Evolutionary conservation across 257 asterid species (phyloP), one percentile per base, ranked within the genome.

Genomic region (Datura wrightii): DNA sequence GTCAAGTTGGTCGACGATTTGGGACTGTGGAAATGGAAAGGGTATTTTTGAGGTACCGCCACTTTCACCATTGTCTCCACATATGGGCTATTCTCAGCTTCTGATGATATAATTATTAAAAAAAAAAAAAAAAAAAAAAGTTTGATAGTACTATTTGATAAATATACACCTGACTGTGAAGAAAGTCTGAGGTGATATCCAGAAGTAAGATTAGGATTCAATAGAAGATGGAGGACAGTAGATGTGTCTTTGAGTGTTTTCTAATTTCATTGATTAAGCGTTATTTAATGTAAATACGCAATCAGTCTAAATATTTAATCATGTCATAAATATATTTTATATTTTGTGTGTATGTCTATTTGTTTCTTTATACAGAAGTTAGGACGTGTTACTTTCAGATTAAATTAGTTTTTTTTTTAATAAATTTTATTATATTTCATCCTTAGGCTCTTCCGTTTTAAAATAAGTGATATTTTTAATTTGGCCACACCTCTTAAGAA

Each of bases 21-120:
- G 97, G 99, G 97, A 92, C 76, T 34, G 87, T n/a, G 95, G 90
- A 1, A 95, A 94, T 19, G 94, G 65, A 74, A 90, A 90, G 80
- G 97, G 99, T 36, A 93, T 96, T n/a, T 96, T 94, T 78, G 98
- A 94, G 62, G 89, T 96, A 4, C 98, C 98, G 48, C 95, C 90
- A 67, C 46, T 94, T 18, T 94, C 98, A 42, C 98, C 97, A 11
- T 90, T 95, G 9, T 81, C 85, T 60, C 89, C 92, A 4, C 54
- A 84, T 56, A 53, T 91, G 63, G 89, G 90, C 9, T 87, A 85
- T 76, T 85, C 93, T 19, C 66, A 85, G 71, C 86, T 89, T 56
- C 79, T 89, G 46, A 93, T 89, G 60, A 85, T 62, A 54, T 89
- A 50, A 90, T 3, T 39, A 39, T 39, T 39, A 0, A 4, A 39